phyloP scores from a whole-genome alignment of 331 rosid species.

The Cydonia oblonga region DNA sequence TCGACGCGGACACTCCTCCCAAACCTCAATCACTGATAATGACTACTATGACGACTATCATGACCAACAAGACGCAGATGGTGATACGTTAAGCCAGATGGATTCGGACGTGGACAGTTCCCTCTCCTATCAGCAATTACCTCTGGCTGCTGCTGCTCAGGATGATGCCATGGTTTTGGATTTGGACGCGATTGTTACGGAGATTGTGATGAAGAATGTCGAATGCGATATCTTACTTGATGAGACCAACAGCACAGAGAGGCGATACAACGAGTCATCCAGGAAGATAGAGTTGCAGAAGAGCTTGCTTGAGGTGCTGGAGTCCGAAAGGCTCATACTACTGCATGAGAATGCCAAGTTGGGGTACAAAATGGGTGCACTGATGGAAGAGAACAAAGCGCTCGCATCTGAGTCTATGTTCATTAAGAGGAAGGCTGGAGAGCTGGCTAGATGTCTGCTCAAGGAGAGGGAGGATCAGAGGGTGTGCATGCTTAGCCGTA shows the following conservation, averaged over 20 bases:
- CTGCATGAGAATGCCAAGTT: constrained; percentile 73
- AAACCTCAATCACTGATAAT: constrained; percentile 31
- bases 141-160: background rate
- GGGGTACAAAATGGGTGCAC: constrained; percentile 41
- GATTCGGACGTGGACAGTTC: constrained; percentile 80
- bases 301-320: constrained; percentile 86
- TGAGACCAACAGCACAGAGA: constrained; percentile 47
- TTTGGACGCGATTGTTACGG: constrained; percentile 42
- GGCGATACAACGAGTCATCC: constrained; percentile 41
- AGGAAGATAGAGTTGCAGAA: constrained; percentile 73
- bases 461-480: constrained; percentile 77
- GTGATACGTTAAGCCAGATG: constrained; percentile 14
- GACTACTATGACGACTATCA: constrained; percentile 18
- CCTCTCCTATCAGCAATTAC: constrained; percentile 50
- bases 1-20: constrained; percentile 43
- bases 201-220: constrained; percentile 69
- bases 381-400: constrained; percentile 73
- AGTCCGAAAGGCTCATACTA: constrained; percentile 76
- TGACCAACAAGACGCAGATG: constrained; percentile 41
- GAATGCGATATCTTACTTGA: constrained; percentile 44
- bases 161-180: background rate
- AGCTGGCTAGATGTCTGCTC: constrained; percentile 68
- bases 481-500: constrained; percentile 59
- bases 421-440: constrained; percentile 62
- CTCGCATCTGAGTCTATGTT: constrained; percentile 56